phyloP scores from a whole-genome alignment of 1,284 basidiomycete genomes.

The Trametes hirsuta region DNA sequence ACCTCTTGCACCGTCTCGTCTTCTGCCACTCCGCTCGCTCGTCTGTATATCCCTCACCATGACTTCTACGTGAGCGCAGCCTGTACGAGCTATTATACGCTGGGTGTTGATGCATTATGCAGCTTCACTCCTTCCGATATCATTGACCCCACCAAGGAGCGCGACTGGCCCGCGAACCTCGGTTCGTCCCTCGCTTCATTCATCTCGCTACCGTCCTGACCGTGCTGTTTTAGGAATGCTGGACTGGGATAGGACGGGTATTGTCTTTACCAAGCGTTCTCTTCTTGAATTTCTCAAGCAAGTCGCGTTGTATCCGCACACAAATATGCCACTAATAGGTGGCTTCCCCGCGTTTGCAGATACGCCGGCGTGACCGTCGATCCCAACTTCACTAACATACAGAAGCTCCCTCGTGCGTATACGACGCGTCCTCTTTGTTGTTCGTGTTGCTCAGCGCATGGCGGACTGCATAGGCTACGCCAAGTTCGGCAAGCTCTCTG shows the following conservation, averaged over 20 bases:
- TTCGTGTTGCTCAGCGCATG: not conserved
- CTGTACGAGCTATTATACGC: not conserved
- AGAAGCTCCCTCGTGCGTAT: constrained; percentile 66
- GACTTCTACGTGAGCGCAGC: constrained; percentile 1
- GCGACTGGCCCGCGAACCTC: constrained; percentile 67
- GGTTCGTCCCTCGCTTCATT: constrained; percentile 42
- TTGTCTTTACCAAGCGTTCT: constrained; percentile 74
- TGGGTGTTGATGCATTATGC: not conserved
- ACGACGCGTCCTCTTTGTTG: not conserved
- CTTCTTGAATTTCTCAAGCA: constrained; percentile 76
- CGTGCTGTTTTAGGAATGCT: constrained; percentile 57
- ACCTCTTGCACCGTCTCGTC: not conserved
- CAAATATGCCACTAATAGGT: constrained; percentile 16
- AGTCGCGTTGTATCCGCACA: constrained; percentile 25
- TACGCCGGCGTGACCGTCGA: constrained; percentile 74
- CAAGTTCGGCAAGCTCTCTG: constrained; percentile 52
- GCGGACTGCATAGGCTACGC: constrained; percentile 50
- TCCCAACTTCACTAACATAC: constrained; percentile 69
- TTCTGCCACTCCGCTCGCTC: not conserved
- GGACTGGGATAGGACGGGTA: constrained; percentile 73
- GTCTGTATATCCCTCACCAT: not conserved
- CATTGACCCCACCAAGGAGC: constrained; percentile 65
- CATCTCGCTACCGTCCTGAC: not conserved
- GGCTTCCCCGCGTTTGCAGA: constrained; percentile 37
- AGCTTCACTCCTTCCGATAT: constrained; percentile 62